Base-by-base conservation (phyloP, 164 flowering plant genomes). In the Houttuynia cordata region DNA sequence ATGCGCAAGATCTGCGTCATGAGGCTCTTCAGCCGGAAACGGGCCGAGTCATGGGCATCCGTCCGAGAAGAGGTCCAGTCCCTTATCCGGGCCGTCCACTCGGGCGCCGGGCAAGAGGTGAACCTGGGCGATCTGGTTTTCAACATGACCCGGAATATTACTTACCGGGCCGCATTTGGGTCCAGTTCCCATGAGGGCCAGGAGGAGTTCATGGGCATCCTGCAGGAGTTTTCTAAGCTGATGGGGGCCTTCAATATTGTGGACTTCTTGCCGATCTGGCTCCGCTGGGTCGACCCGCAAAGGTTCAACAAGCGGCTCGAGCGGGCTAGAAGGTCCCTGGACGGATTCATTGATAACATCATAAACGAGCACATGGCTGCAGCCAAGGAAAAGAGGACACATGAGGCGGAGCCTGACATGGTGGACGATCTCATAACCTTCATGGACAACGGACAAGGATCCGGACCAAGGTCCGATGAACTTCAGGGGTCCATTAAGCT, bases 1-100 rank as follows among this genome's bases (percentile, higher is more conserved):
- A 87, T 87, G 89, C 72, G 98, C 0, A 91, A 91, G 73, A 58
- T 91, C 14, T 91, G 90, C 56, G 95, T 87, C 61, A 85, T 81
- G 82, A 80, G 78, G 69, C 76, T 91, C 3, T 88, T 87, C 71
- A 83, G 88, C 76, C 80, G 88, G 0, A 88, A 80, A 55, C 71
- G 92, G 52, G 85, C 85, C 19, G 93, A 88, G 78, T 86, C 94
- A 0, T 88, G 91, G 91, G 76, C 70, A 47, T 84, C 92, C 0
- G 91, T 87, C 1, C 73, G 96, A 0, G 93, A 80, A 47, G 95
- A 88, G 68, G 94, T 90, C 8, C 84, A 81, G 45, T 14, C 59
- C 0, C 65, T 64, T 8, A 63, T 86, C 3, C 61, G 68, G 13
- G 7, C 53, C 9, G 81, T 79, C 0, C 72, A 67, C 0, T 8